Evolutionary conservation across 768 basidiomycete genomes (phyloP).

Genomic region (Panellus pusillus): DNA sequence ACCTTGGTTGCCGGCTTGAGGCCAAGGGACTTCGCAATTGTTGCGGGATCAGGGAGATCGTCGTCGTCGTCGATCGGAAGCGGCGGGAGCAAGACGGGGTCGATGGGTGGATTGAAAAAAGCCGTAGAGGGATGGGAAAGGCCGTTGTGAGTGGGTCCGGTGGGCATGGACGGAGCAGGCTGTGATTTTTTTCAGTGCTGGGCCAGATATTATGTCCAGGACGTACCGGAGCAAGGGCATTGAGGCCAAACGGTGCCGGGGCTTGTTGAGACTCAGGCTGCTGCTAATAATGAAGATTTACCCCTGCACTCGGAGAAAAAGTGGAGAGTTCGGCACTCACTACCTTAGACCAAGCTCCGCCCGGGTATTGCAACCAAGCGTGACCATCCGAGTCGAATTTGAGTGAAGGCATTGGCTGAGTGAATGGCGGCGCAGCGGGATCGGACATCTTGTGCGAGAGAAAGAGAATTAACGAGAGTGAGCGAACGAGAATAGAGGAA

Average conservation of each 20-base stretch:
- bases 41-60: background rate
- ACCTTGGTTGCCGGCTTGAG: background rate
- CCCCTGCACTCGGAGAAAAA: background rate
- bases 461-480: background rate
- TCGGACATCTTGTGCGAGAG: constrained; percentile 1
- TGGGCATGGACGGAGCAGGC: too few species aligned
- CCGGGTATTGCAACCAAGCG: background rate
- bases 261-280: too few species aligned
- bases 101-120: background rate
- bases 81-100: background rate
- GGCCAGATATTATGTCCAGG: too few species aligned
- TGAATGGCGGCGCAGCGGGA: background rate
- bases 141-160: too few species aligned
- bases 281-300: too few species aligned
- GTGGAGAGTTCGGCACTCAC: background rate
- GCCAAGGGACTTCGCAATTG: background rate
- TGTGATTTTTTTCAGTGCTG: too few species aligned
- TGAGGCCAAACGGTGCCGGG: too few species aligned
- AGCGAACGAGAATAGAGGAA: background rate
- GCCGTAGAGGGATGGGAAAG: background rate
- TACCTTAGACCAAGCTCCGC: too few species aligned
- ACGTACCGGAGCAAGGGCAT: too few species aligned
- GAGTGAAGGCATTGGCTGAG: background rate
- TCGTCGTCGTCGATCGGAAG: background rate
- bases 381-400: background rate